Base-by-base conservation (phyloP, 1,284 basidiomycete species). In the Neolentinus lepideus region DNA sequence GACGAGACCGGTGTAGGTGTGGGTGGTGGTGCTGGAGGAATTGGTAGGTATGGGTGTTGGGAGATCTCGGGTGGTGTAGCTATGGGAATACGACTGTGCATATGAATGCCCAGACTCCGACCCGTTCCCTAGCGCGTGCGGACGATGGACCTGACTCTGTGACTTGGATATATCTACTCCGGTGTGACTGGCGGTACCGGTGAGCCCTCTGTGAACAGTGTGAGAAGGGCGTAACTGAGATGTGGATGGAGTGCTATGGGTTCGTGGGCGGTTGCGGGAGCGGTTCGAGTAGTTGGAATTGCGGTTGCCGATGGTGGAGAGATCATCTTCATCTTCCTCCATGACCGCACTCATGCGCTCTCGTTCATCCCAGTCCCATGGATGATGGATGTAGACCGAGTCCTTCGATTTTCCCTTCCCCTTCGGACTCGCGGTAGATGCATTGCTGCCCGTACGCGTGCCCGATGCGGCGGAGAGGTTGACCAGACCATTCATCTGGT, bases 1-100 rank as follows among this genome's bases (percentile, higher is more conserved):
- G 0, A 85, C 76, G 22, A 94, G 80, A 26, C 80, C 80, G 0
- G 86, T 86, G 63, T 82, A 89, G 25, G 58, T 56, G 24, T 56
- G 54, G 19, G 57, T 36, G 10, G 56, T 29, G 21, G 38, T 47
- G 11, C 25, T 35, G 16, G 35, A 36, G 24, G 55, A 53, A 19
- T 35, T 27, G 16, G 38, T 16, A 16, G 58, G 48, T 31, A 46
- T 22, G 25, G 58, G 57, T 31, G 47, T 38, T 12, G 58, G 27
- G 19, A 38, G 38, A n/a, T 6, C 19, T n/a, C 38, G 38, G 8
- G 38, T 43, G 38, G 38, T 43, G n/a, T 43, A n/a, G 38, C 38
- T 43, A 21, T 33, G 33, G 38, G 46, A 55, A 58, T 33, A 31
- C 25, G 1, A 51, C 16, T 29, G 51, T 43, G 47, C 27, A 50